Base-by-base conservation (phyloP, 2,329 filamentous ascomycete species). In the Tolypocladium pustulatum region DNA sequence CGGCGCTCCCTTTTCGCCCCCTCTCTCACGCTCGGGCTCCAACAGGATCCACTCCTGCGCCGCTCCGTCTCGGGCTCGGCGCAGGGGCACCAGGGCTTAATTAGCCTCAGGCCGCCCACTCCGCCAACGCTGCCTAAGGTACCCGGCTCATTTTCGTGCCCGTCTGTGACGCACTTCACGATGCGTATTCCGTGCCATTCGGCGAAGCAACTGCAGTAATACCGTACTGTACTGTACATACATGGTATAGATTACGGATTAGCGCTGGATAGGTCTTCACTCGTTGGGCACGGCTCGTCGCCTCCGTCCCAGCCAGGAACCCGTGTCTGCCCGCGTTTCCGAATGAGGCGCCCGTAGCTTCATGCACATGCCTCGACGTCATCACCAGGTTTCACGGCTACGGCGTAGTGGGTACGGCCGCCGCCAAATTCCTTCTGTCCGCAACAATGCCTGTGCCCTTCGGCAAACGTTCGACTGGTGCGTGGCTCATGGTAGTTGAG, bases 121-220 rank as follows among this genome's bases (percentile, higher is more conserved):
- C 20, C 55, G 57, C 58, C 52, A 30, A 20, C 17, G 64, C 46
- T 51, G 46, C 27, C 30, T 10, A n/a, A n/a, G n/a, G n/a, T n/a
- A 32, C 59, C 67, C 67, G 67, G 55, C 59, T 65, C 61, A 60
- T 69, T 67, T 61, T 69, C 67, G 67, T 69, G 37, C 54, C 22
- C 46, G 37, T 60, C 49, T 34, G 30, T 22, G 49, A 52, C 49
- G 49, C 20, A 34, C 30, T 34, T 52, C 30, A 34, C 49, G 17
- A 52, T 52, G 49, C 9, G 17, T n/a, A 34, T 52, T 52, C 49
- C 49, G 49, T 52, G 49, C 30, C 49, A 2, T 30, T 52, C 30
- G 20, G 30, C 49, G 20, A 52, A n/a, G 49, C 49, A 34, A 12
- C 17, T 22, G 49, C 49, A 13, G 10, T 30, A 4, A 22, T 20